A percentile compares a stretch with the other conserved stretches of the same genome.
Evolutionary conservation across 2,329 filamentous ascomycete species (phyloP).

Genomic region (Penicillium sp.): DNA sequence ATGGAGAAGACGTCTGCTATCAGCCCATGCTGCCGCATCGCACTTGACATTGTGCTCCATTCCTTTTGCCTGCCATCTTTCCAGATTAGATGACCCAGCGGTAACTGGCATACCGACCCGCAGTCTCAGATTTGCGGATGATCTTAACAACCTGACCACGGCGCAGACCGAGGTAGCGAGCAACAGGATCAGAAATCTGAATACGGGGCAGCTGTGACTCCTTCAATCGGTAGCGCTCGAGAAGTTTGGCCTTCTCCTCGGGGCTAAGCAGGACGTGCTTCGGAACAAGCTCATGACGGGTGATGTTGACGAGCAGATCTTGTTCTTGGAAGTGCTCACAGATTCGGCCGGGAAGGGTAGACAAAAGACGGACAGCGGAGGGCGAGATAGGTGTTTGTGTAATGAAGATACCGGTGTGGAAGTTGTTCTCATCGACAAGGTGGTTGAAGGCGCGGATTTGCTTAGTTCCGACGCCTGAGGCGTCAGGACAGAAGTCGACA

Average conservation of each 20-base stretch:
- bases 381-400: conserved; percentile 77
- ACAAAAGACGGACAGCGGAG: conserved; percentile 81
- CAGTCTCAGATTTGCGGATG: conserved; percentile 90
- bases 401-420: conserved; percentile 87
- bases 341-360: conserved; percentile 69
- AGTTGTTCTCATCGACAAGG: conserved; percentile 72
- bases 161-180: conserved; percentile 84
- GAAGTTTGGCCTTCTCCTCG: conserved; percentile 80
- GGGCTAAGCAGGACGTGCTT: conserved; percentile 85
- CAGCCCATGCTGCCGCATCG: not conserved
- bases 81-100: conserved; percentile 56
- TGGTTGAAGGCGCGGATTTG: conserved; percentile 88
- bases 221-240: conserved; percentile 90
- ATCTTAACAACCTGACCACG: conserved; percentile 97
- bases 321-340: conserved; percentile 96
- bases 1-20: not conserved
- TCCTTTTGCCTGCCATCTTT: not conserved
- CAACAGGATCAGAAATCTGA: conserved; percentile 84
- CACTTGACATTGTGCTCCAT: not conserved
- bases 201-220: conserved; percentile 95
- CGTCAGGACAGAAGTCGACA: conserved; percentile 83
- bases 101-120: conserved; percentile 94
- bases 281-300: conserved; percentile 92
- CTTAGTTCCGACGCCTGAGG: conserved; percentile 74
- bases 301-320: conserved; percentile 96